Evolutionary conservation across 371 early-diverging fungal species (phyloP).

Genomic region (Mucor velutinosus): DNA sequence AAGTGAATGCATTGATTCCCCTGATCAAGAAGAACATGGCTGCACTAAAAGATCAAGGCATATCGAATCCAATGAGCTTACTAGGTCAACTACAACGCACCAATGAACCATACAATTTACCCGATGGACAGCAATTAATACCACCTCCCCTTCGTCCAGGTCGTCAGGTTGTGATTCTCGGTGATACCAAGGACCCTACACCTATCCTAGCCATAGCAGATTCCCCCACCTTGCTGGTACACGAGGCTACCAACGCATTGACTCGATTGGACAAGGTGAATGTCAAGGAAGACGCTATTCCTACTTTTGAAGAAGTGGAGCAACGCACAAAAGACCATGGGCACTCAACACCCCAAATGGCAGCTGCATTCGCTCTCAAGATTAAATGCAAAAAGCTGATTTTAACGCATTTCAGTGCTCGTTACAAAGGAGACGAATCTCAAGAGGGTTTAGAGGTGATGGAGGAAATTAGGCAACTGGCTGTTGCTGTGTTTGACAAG

Average conservation of each 20-base stretch:
- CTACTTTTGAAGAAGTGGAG: conserved; percentile 36
- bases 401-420: conserved; percentile 62
- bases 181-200: conserved; percentile 58
- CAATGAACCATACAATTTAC: conserved; percentile 40
- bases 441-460: conserved; percentile 47
- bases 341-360: conserved; percentile 70
- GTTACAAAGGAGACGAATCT: conserved; percentile 55
- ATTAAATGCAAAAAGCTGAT: conserved; percentile 49
- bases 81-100: conserved; percentile 49
- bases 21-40: conserved; percentile 40
- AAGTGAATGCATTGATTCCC: conserved; percentile 47
- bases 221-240: conserved; percentile 44
- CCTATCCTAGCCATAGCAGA: conserved; percentile 18
- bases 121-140: conserved; percentile 45
- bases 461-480: conserved; percentile 57
- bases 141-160: conserved; percentile 49
- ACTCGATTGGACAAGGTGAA: conserved; percentile 34
- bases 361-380: conserved; percentile 47
- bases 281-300: conserved; percentile 5
- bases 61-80: conserved; percentile 50
- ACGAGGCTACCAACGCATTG: conserved; percentile 66
- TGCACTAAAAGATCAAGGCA: conserved; percentile 30
- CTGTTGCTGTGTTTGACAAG: conserved; percentile 41
- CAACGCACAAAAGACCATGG: conserved; percentile 50
- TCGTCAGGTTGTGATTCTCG: conserved; percentile 55